Percentiles rank a stretch among this genome's conserved stretches.
phyloP scores from a whole-genome alignment of 73 alveolate genomes.

The Paramecium octaurelia region DNA sequence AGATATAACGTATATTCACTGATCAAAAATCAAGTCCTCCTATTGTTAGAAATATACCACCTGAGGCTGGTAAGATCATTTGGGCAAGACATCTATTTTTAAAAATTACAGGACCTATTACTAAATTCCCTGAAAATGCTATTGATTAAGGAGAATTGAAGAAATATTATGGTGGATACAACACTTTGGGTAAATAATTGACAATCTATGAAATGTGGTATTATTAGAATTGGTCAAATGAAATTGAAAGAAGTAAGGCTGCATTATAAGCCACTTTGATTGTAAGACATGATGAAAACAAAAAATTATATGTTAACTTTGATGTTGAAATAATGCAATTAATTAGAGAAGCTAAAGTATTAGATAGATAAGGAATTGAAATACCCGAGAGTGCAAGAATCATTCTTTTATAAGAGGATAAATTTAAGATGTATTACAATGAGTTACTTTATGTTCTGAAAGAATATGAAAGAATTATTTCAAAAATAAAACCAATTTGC shows the following conservation, averaged over 20 bases:
- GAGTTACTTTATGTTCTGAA: slow-evolving; percentile 97
- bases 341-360: slow-evolving; percentile 99
- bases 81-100: slow-evolving; percentile 99
- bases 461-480: slow-evolving; percentile 98
- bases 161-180: slow-evolving; percentile 79
- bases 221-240: slow-evolving; percentile 86
- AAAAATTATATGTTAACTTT: slow-evolving; percentile 96
- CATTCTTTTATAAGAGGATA: slow-evolving; percentile 98
- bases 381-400: slow-evolving; percentile 99
- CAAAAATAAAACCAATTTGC: slow-evolving; percentile 98
- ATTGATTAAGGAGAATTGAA: slow-evolving; percentile 72
- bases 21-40: slow-evolving; percentile 86
- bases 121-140: slow-evolving; percentile 87
- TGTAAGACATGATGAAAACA: slow-evolving; percentile 92
- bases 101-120: slow-evolving; percentile 95
- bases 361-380: slow-evolving; percentile 98
- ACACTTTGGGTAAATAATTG: slow-evolving; percentile 83
- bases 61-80: slow-evolving; percentile 99
- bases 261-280: slow-evolving; percentile 96
- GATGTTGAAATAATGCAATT: slow-evolving; percentile 98
- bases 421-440: slow-evolving; percentile 98
- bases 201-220: slow-evolving; percentile 83
- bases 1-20: slow-evolving; percentile 61
- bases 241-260: slow-evolving; percentile 92
- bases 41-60: slow-evolving; percentile 99